Percentiles rank a stretch among this genome's conserved stretches.
Conservation (phyloP, 331 rosid genomes). For the Quercus phellos region DNA sequence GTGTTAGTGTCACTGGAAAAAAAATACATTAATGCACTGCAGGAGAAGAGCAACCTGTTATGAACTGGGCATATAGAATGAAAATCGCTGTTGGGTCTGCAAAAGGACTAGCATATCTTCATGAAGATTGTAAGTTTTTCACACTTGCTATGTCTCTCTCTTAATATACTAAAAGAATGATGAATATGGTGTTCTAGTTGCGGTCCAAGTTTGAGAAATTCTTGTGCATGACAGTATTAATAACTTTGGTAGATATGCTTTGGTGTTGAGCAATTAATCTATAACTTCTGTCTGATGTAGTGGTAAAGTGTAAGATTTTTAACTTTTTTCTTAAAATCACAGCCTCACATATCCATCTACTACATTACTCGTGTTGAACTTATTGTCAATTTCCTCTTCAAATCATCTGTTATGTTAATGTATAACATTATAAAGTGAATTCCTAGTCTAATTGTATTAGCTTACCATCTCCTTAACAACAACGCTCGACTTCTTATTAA, state of each 20-base stretch:
- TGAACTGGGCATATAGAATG: conserved; percentile 47
- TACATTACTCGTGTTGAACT: background rate
- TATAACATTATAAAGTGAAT: background rate
- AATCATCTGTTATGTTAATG: background rate
- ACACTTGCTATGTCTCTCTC: background rate
- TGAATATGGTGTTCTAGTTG: background rate
- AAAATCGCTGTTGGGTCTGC: conserved; percentile 55
- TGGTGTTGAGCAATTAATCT: too few species aligned
- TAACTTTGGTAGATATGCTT: too few species aligned
- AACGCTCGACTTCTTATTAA: too few species aligned
- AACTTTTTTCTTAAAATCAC: too few species aligned
- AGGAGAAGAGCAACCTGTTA: conserved; percentile 30
- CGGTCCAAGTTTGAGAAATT: background rate
- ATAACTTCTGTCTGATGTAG: too few species aligned
- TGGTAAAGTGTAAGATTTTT: too few species aligned
- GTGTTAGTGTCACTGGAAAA: background rate
- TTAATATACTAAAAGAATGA: background rate
- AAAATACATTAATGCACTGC: conserved; percentile 12
- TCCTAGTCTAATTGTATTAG: background rate
- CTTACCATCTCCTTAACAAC: too few species aligned
- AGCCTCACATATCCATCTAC: background rate
- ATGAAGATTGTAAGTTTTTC: conserved; percentile 48
- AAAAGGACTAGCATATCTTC: conserved; percentile 61
- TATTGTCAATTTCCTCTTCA: background rate
- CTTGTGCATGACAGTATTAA: too few species aligned